These are phyloP conservation scores for Penicillium sp. DNA, from an alignment of 2,329 filamentous ascomycete species.

Conservation along the genomic window DNA sequence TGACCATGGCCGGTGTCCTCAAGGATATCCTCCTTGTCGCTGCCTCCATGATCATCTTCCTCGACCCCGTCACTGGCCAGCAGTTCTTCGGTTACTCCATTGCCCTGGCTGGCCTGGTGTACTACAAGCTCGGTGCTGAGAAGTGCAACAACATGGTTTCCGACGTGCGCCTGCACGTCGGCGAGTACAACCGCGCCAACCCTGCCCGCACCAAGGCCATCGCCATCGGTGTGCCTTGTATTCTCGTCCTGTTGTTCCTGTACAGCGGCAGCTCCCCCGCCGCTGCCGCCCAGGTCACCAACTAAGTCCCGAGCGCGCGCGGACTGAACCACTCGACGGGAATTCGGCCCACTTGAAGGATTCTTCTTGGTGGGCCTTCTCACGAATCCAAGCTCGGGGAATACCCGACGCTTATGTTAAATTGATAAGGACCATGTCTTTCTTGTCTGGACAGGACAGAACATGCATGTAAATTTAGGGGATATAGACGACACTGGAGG, in stretches of 20 bases:
- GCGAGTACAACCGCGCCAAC: slow-evolving; percentile 29
- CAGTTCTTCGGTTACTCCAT: slow-evolving; percentile 76
- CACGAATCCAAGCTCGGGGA: slow-evolving; percentile 9
- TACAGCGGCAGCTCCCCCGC: slow-evolving; percentile 23
- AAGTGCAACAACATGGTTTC: slow-evolving; percentile 56
- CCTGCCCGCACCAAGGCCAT: slow-evolving; percentile 24
- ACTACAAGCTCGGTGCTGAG: slow-evolving; percentile 63
- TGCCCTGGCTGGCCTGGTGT: slow-evolving; percentile 63
- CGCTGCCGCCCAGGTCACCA: slow-evolving; percentile 17
- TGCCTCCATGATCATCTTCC: slow-evolving; percentile 74
- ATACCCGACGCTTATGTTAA: slow-evolving; percentile 9
- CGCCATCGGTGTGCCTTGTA: slow-evolving; percentile 17
- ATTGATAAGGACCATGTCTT: slow-evolving; percentile 22
- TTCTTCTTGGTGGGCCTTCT: background rate
- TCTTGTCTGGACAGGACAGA: slow-evolving; percentile 15
- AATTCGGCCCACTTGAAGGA: background rate
- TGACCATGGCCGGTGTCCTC: slow-evolving; percentile 78
- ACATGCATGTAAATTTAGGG: slow-evolving; percentile 27
- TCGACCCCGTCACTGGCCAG: slow-evolving; percentile 66
- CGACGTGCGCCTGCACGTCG: slow-evolving; percentile 43
- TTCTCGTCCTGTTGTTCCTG: slow-evolving; percentile 22
- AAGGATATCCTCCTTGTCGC: slow-evolving; percentile 81
- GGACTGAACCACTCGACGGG: slow-evolving; percentile 8
- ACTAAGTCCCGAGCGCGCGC: slow-evolving; percentile 9
- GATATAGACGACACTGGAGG: slow-evolving; percentile 19